phyloP scores from a whole-genome alignment of 2,329 filamentous ascomycete genomes.

The Sarocladium brachiariae region DNA sequence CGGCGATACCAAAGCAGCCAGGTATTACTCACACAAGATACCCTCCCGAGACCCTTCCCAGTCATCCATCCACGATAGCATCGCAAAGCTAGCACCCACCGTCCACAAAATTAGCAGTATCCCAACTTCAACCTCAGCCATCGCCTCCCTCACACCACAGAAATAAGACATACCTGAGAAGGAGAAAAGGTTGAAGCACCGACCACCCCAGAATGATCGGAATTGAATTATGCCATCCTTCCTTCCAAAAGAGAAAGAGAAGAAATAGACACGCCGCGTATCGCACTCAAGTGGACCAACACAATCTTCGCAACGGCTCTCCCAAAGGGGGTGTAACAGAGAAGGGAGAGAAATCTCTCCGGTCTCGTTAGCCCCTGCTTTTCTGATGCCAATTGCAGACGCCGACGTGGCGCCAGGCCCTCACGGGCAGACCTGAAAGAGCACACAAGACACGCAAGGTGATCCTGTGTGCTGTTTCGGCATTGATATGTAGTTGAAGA shows the following conservation, averaged over 20 bases:
- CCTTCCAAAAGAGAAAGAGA: conserved; percentile 16
- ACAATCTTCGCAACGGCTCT: conserved; percentile 89
- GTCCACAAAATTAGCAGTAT: conserved; percentile 7
- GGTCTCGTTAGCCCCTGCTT: conserved; percentile 25
- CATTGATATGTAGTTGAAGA: conserved; percentile 54
- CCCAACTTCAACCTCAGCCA: neutral
- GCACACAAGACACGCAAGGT: conserved; percentile 33
- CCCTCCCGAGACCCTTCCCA: neutral
- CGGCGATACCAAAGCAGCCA: too few species aligned
- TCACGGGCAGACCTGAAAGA: conserved; percentile 63
- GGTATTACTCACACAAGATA: neutral
- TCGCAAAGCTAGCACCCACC: neutral
- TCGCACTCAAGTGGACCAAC: conserved; percentile 76
- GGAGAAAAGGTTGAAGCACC: conserved; percentile 43
- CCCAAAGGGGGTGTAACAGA: conserved; percentile 10
- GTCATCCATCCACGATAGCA: neutral
- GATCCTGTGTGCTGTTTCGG: neutral
- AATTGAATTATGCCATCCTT: conserved; percentile 63
- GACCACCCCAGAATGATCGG: conserved; percentile 84
- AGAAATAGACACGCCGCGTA: conserved; percentile 63
- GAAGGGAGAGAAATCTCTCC: conserved; percentile 1
- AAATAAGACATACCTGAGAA: conserved; percentile 20
- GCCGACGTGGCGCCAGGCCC: conserved; percentile 73
- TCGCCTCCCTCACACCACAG: neutral
- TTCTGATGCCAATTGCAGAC: conserved; percentile 89